Base-by-base conservation (phyloP, 2,329 filamentous ascomycete species). In the Tolypocladium album region DNA sequence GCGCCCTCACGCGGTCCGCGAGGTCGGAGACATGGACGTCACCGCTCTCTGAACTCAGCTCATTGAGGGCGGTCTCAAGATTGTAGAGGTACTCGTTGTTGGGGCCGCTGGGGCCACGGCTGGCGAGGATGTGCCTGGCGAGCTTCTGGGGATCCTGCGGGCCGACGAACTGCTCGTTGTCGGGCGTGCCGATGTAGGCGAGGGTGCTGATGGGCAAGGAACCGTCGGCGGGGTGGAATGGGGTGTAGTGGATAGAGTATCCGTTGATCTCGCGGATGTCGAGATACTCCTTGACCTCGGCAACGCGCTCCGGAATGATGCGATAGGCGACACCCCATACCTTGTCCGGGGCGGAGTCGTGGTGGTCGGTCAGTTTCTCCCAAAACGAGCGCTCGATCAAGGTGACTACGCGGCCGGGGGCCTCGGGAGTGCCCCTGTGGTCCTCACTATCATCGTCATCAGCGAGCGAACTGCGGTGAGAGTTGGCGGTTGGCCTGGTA, bases 221-320 rank as follows among this genome's bases (percentile, higher is more conserved):
- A 34, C 69, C 69, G 63, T 77, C 73, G 50, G 73, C 70, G n/a
- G 74, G 67, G 67, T 92, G 80, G 72, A 97, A 97, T 0, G 88
- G 85, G 36, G 92, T 90, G 73, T 92, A 90, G 74, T 97, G 92
- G 65, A 96, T 95, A 59, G 87, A 90, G 75, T 99, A 99, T 34
- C 94, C 94, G 76, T 97, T 96, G 70, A 97, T 96, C 75, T 99
- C 94, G 55, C 94, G 88, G 65, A 97, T 93, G 74, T 97, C 92
- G 56, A 99, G 89, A 72, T 97, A 97, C 61, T 87, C 82, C 66
- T 90, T 88, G 4, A 97, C 93, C 75, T 93, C 88, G 62, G 85
- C 81, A 27, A 95, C 91, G 65, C 86, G 82, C 2, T 83, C 79
- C 8, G 86, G 74, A 36, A 82, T 79, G 74, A 96, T 93, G 69